Evolutionary conservation across 129 eudicot species (phyloP).

Genomic region (Artemisia argyi): DNA sequence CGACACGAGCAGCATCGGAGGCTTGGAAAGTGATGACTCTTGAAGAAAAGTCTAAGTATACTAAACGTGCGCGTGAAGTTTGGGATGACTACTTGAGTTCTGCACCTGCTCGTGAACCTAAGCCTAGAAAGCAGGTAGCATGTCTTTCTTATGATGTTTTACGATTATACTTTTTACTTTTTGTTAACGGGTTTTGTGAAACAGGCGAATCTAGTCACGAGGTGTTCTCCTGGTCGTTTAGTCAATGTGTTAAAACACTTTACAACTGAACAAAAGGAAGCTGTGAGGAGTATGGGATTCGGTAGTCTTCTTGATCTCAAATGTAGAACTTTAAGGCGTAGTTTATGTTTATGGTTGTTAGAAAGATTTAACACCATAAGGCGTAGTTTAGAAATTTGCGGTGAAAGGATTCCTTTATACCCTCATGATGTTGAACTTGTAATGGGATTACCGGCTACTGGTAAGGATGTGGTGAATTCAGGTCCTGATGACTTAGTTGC

Average conservation of each 20-base stretch:
- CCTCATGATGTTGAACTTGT: constrained; percentile 78
- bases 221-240: constrained; percentile 88
- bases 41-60: constrained; percentile 74
- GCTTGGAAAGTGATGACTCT: constrained; percentile 85
- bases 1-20: constrained; percentile 80
- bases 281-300: constrained; percentile 80
- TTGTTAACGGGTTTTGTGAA: background rate
- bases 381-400: constrained; percentile 72
- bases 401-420: constrained; percentile 70
- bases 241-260: constrained; percentile 67
- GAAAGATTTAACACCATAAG: constrained; percentile 76
- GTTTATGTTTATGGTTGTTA: constrained; percentile 71
- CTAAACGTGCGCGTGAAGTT: constrained; percentile 84
- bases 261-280: constrained; percentile 61
- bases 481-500: constrained; percentile 73
- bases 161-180: background rate
- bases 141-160: background rate
- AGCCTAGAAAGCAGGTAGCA: constrained; percentile 67
- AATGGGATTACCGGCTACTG: constrained; percentile 72
- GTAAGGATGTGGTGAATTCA: constrained; percentile 74
- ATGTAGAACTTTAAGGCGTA: constrained; percentile 75
- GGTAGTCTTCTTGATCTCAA: constrained; percentile 79
- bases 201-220: constrained; percentile 76
- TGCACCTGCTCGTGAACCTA: constrained; percentile 70
- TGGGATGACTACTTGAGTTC: constrained; percentile 81